phyloP scores from a whole-genome alignment of 2,329 filamentous ascomycete genomes.

The Xylaria sp. region DNA sequence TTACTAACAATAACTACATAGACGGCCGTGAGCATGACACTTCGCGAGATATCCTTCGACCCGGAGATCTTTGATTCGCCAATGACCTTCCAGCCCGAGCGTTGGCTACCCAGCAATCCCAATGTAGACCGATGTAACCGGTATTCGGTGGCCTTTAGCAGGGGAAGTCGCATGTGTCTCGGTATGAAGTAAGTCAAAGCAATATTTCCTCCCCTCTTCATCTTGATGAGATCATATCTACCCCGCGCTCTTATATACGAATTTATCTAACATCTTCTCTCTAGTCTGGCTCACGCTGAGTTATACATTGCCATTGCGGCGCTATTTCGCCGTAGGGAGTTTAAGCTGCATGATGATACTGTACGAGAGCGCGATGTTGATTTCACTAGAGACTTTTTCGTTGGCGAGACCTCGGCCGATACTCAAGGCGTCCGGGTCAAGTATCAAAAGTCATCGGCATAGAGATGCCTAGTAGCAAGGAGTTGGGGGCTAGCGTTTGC shows the following conservation, averaged over 20 bases:
- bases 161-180: conserved; percentile 35
- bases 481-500: background rate
- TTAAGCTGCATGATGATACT: conserved; percentile 32
- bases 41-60: conserved; percentile 36
- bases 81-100: conserved; percentile 33
- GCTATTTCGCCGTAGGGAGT: conserved; percentile 27
- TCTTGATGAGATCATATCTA: background rate
- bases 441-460: conserved; percentile 4
- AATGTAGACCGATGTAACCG: conserved; percentile 34
- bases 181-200: conserved; percentile 36
- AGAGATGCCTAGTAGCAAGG: background rate
- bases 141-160: conserved; percentile 30
- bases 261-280: conserved; percentile 1
- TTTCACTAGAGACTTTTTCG: conserved; percentile 36
- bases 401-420: conserved; percentile 33
- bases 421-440: conserved; percentile 32
- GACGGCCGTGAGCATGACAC: conserved; percentile 38
- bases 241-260: no score
- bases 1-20: conserved; percentile 1
- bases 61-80: conserved; percentile 34
- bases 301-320: conserved; percentile 34
- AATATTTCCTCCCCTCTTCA: background rate
- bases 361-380: conserved; percentile 36
- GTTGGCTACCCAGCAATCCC: conserved; percentile 36
- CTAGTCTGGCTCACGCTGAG: conserved; percentile 37